Conservation (phyloP, 495 filamentous ascomycete genomes). For the Neurospora africana region DNA sequence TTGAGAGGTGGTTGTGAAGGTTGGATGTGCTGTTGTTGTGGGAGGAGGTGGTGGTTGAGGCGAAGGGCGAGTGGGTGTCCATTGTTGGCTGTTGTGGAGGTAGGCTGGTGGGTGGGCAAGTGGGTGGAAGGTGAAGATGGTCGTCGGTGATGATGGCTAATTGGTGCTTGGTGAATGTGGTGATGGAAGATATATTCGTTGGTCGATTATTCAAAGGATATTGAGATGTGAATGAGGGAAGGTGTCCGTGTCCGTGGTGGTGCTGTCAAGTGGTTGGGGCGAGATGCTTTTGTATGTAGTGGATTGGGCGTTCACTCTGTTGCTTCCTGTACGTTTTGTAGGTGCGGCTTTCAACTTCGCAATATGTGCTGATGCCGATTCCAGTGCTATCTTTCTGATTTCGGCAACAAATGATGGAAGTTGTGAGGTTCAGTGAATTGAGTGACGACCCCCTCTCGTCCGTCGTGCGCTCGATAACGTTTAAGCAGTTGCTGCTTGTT, state of each 20-base stretch:
- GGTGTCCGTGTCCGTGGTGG: background rate
- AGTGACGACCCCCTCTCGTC: background rate
- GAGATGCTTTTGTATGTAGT: background rate
- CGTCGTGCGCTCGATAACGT: background rate
- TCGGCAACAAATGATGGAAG: background rate
- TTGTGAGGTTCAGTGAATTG: background rate
- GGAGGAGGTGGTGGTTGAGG: background rate
- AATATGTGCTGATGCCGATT: background rate
- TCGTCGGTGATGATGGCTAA: background rate
- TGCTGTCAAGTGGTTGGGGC: background rate
- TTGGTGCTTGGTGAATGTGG: background rate
- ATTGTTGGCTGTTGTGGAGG: background rate
- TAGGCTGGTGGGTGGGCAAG: background rate
- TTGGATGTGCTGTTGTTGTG: slow-evolving; percentile 6
- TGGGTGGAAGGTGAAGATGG: background rate
- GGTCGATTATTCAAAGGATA: background rate
- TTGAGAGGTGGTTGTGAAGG: background rate
- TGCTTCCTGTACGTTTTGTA: background rate
- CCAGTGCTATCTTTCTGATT: background rate
- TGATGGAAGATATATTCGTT: background rate
- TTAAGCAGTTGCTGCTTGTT: background rate
- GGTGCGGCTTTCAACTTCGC: background rate
- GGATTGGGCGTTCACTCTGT: background rate
- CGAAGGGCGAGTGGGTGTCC: background rate
- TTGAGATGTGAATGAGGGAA: background rate